Conservation (phyloP, 495 filamentous ascomycete genomes). For the Sporormia fimetaria region DNA sequence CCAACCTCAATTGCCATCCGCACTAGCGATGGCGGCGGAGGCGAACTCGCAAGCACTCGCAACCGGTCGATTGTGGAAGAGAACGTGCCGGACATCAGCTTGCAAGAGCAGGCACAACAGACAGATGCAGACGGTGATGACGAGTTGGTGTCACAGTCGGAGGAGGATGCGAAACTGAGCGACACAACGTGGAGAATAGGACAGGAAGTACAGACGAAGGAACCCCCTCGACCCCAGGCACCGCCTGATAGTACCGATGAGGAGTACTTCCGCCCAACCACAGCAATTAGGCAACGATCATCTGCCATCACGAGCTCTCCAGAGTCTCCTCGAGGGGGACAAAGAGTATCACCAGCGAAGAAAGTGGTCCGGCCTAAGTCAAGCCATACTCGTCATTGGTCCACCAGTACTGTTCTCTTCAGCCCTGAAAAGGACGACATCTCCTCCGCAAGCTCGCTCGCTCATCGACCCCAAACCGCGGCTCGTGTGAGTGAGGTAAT, state of each 20-base stretch:
- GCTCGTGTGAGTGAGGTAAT: slow-evolving; percentile 19
- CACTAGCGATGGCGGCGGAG: slow-evolving; percentile 46
- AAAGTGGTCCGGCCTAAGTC: slow-evolving; percentile 29
- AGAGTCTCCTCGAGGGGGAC: slow-evolving; percentile 1
- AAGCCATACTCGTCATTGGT: slow-evolving; percentile 52
- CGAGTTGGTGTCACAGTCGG: slow-evolving; percentile 72
- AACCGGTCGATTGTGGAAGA: slow-evolving; percentile 20
- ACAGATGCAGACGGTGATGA: slow-evolving; percentile 82
- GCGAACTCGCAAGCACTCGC: slow-evolving; percentile 38
- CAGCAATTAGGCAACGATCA: slow-evolving; percentile 18
- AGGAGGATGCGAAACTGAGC: slow-evolving; percentile 35
- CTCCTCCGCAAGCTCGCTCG: slow-evolving; percentile 11
- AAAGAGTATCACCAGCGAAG: slow-evolving; percentile 10
- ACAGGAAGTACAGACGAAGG: slow-evolving; percentile 13
- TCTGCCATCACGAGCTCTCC: slow-evolving; percentile 8
- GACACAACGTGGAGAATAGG: slow-evolving; percentile 10
- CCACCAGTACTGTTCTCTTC: slow-evolving; percentile 69
- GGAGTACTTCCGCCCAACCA: slow-evolving; percentile 30
- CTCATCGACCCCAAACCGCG: slow-evolving; percentile 5
- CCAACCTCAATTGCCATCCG: slow-evolving; percentile 43
- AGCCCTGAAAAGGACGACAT: slow-evolving; percentile 39
- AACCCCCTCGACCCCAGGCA: slow-evolving; percentile 1
- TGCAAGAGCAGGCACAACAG: slow-evolving; percentile 40
- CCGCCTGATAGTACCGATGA: slow-evolving; percentile 20
- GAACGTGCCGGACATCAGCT: slow-evolving; percentile 30